Base-by-base conservation (phyloP, 176 grass and related monocot species). In the Oryza glumipatula region DNA sequence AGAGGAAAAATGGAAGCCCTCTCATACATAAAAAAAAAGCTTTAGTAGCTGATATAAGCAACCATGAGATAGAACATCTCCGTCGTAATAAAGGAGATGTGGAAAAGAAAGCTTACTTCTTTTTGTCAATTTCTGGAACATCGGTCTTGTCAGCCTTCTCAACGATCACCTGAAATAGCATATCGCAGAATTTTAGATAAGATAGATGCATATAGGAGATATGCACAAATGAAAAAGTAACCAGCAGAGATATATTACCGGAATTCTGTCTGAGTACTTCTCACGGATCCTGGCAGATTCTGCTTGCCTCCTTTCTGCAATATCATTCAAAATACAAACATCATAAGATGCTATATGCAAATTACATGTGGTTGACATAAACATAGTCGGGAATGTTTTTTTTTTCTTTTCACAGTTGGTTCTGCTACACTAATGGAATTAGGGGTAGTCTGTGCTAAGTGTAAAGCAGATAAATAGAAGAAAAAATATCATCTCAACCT, bases 71-170 rank as follows among this genome's bases (percentile, higher is more conserved):
- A 51, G 61, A 66, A 60, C 39, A 21, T 67, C 23, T 67, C 11
- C 19, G 22, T 14, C 28, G 56, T 39, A 43, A 77, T 12, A 85
- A 9, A 84, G 4, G 13, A 72, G 16, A 65, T 24, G 54, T 77
- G 4, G 17, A 17, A 43, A 76, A 14, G 33, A 49, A 4, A 36
- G 77, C 82, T 68, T 68, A 94, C 96, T 98, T 98, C 76, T 95
- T 98, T 81, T 95, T 98, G 39, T 92, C 93, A 17, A 98, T 98
- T 60, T 95, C 93, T 23, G 96, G 93, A 38, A 94, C 87, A 86
- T 94, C 93, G 52, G 85, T 94, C 70, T 85, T 98, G 65, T 90
- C 96, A 80, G 93, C 88, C 73, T 91, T 95, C 81, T 98, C 96
- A 83, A 98, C 93, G 74, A 98, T 95, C 54, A 98, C 91, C 96